Conservation (phyloP, 140 eudicot genomes). For the Ambrosia hybrid region DNA sequence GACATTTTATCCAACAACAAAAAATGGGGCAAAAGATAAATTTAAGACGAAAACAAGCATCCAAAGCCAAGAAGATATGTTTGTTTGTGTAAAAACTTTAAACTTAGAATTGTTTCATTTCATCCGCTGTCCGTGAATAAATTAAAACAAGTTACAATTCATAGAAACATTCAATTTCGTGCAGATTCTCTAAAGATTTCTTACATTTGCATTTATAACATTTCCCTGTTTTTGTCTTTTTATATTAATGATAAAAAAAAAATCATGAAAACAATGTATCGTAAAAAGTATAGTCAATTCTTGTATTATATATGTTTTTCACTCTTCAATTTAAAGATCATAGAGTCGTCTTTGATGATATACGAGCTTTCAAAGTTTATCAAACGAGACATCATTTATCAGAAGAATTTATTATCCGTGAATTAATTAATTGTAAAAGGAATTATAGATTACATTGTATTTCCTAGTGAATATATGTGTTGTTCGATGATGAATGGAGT, state of each 20-base stretch:
- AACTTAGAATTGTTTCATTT: slow-evolving; percentile 25
- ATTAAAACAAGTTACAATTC: slow-evolving; percentile 29
- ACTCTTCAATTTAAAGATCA: too few relatives aligned
- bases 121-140: slow-evolving; percentile 39
- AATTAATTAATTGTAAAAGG: too few relatives aligned
- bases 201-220: slow-evolving; percentile 30
- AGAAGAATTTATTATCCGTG: too few relatives aligned
- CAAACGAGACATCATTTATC: too few relatives aligned
- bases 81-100: neutral
- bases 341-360: too few relatives aligned
- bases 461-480: too few relatives aligned
- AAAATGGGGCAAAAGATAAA: neutral
- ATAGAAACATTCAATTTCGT: slow-evolving; percentile 30
- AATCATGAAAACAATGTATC: neutral
- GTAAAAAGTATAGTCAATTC: neutral
- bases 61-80: slow-evolving; percentile 19
- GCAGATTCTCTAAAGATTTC: slow-evolving; percentile 39
- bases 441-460: too few relatives aligned
- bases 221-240: neutral
- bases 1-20: too few relatives aligned
- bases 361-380: too few relatives aligned
- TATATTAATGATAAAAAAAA: neutral
- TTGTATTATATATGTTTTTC: neutral
- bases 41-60: neutral
- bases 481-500: too few relatives aligned